Evolutionary conservation across 768 basidiomycete genomes (phyloP), one percentile per base, ranked within the genome.

Genomic region (Russula sp.): DNA sequence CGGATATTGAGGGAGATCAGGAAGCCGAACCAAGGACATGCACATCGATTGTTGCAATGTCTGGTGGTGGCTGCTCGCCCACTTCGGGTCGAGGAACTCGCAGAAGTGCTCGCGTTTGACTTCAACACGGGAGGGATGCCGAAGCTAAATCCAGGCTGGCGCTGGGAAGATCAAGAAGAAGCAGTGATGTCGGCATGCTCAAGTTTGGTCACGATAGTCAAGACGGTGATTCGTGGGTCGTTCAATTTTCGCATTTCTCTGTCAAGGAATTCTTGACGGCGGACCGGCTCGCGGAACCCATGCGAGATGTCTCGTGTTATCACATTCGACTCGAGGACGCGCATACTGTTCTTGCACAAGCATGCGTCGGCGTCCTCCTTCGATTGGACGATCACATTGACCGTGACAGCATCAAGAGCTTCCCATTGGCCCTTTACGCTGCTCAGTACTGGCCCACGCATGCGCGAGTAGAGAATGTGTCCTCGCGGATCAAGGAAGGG

Each of bases 1-100:
- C 57, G 50, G 20, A 52, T 59, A 24, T 49, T 63, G n/a, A 34
- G 7, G 28, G 28, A 42, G 9, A 63, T 63, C 40, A 30, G 32
- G 18, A 42, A 46, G 5, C 16, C 38, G 1, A 34, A 58, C 20
- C 38, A 18, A 42, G 36, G 34, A 4, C 32, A 51, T 32, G 62
- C 57, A 10, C 62, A 36, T 9, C 49, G 36, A 36, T 38, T 63
- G 18, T 24, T 52, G 26, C 57, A 59, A 14, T 63, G 55, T 24
- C 52, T 61, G 20, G 26, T 36, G 8, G 50, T 22, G 2, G 30
- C 52, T 18, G 7, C 20, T 20, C 51, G 52, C 13, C 59, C 59
- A 5, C 59, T 61, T 44, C 13, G 14, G 1, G 59, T 61, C 22
- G 9, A 42, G 30, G 60, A 61, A 14, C 51, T 54, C 7, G 60